Percentiles rank a stretch among this genome's conserved stretches.
Evolutionary conservation across 495 filamentous ascomycete species (phyloP).

Genomic region (Neurospora sublineolata): DNA sequence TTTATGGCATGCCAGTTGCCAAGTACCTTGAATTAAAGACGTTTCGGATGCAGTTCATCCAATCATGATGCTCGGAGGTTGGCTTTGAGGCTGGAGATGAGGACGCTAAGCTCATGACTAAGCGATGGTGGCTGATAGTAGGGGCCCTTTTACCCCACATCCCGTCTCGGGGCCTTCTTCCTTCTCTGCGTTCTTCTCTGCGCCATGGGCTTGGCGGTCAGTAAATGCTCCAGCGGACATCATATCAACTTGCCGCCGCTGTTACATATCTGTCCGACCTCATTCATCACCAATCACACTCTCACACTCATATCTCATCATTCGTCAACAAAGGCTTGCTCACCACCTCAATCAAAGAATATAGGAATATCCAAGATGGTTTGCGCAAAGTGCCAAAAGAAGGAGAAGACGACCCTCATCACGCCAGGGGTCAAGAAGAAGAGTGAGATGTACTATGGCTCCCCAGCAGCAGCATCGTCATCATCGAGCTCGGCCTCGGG

Average conservation of each 20-base stretch:
- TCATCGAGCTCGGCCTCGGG: slow-evolving; percentile 27
- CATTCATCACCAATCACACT: not conserved
- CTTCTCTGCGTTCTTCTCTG: not conserved
- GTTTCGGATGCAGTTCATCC: slow-evolving; percentile 6
- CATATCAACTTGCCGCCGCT: not conserved
- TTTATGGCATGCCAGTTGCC: not conserved
- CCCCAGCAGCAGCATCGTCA: slow-evolving; percentile 25
- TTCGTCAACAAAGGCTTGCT: not conserved
- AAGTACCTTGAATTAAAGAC: slow-evolving; percentile 1
- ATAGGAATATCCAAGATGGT: slow-evolving; percentile 39
- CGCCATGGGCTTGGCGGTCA: not conserved
- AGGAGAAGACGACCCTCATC: slow-evolving; percentile 51
- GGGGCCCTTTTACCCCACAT: not conserved
- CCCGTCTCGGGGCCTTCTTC: not conserved
- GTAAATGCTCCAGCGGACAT: not conserved
- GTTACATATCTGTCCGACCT: not conserved
- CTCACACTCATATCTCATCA: no score
- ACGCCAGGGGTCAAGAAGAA: slow-evolving; percentile 62
- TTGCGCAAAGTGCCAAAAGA: slow-evolving; percentile 56
- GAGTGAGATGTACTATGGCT: slow-evolving; percentile 62
- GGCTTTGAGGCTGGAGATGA: not conserved
- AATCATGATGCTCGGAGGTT: not conserved
- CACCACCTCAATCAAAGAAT: not conserved
- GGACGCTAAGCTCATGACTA: not conserved
- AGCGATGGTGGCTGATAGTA: not conserved